Percentiles rank a stretch among this genome's conserved stretches.
Conservation (phyloP, 495 filamentous ascomycete genomes). For the Astrothelium subdiscretum region DNA sequence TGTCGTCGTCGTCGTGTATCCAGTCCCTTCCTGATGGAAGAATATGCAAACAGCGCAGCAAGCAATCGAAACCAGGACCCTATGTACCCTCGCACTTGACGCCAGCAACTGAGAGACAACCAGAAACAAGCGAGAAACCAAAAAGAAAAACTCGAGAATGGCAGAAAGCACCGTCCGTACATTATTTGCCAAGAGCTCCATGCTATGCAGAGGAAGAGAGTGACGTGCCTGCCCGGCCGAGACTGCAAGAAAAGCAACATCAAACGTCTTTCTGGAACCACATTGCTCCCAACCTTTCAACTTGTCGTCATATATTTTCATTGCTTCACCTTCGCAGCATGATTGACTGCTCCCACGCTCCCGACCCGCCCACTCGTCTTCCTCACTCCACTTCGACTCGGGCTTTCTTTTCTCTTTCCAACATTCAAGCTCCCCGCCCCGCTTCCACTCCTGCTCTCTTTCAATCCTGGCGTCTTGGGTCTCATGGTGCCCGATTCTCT, state of each 20-base stretch:
- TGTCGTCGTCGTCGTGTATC: not conserved
- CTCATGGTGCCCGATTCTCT: constrained; percentile 25
- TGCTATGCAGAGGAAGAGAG: not conserved
- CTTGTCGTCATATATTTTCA: not conserved
- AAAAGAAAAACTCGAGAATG: not conserved
- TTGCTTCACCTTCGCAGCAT: constrained; percentile 11
- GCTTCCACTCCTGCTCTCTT: constrained; percentile 43
- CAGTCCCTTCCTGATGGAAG: not conserved
- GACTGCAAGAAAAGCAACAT: not conserved
- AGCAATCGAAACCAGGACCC: not conserved
- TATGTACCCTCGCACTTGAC: not conserved
- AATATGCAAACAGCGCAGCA: not conserved
- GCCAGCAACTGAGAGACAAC: not conserved
- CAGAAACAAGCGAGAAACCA: not conserved
- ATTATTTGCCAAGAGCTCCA: not conserved
- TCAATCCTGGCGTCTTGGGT: constrained; percentile 54
- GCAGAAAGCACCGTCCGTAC: not conserved
- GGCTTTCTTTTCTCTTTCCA: constrained; percentile 53
- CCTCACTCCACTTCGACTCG: constrained; percentile 55
- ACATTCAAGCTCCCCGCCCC: constrained; percentile 56
- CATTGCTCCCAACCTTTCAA: not conserved
- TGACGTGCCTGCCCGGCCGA: not conserved
- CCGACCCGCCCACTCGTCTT: constrained; percentile 93
- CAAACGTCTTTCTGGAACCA: not conserved
- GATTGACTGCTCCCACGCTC: constrained; percentile 42